These are phyloP conservation scores for Forsythia suspensa DNA, from an alignment of 257 asterid species.

Conservation along the genomic window DNA sequence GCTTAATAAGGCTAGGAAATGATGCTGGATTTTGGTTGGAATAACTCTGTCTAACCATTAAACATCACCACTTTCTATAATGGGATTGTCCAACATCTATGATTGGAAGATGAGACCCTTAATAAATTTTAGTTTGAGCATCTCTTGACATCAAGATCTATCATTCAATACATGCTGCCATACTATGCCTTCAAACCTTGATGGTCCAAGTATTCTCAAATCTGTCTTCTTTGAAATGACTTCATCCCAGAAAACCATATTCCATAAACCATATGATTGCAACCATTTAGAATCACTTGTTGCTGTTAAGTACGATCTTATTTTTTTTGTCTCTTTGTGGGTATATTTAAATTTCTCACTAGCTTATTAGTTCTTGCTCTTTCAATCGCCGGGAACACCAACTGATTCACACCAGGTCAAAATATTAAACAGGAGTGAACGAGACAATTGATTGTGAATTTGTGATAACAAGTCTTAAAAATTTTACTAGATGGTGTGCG, in stretches of 20 bases:
- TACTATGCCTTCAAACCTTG: background rate
- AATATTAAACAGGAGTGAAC: background rate
- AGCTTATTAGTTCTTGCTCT: background rate
- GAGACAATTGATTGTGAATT: background rate
- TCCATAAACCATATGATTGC: background rate
- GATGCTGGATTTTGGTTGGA: conserved; percentile 2
- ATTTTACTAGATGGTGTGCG: background rate
- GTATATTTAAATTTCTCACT: background rate
- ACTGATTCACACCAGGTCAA: background rate
- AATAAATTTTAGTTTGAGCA: conserved; percentile 6
- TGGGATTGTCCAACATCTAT: conserved; percentile 6
- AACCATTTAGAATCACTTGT: background rate
- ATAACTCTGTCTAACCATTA: background rate
- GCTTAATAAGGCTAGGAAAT: conserved; percentile 17
- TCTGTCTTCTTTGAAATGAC: background rate
- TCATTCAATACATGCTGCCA: background rate
- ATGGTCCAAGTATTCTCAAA: background rate
- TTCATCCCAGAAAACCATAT: background rate
- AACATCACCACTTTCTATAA: conserved; percentile 1
- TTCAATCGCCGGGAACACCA: background rate
- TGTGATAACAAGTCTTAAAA: background rate
- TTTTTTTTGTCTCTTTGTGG: background rate
- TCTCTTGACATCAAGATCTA: conserved; percentile 3
- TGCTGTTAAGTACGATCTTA: background rate
- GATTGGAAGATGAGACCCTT: background rate